These are phyloP conservation scores for Ascobolus immersus DNA, from an alignment of 495 filamentous ascomycete species.

Conservation along the genomic window DNA sequence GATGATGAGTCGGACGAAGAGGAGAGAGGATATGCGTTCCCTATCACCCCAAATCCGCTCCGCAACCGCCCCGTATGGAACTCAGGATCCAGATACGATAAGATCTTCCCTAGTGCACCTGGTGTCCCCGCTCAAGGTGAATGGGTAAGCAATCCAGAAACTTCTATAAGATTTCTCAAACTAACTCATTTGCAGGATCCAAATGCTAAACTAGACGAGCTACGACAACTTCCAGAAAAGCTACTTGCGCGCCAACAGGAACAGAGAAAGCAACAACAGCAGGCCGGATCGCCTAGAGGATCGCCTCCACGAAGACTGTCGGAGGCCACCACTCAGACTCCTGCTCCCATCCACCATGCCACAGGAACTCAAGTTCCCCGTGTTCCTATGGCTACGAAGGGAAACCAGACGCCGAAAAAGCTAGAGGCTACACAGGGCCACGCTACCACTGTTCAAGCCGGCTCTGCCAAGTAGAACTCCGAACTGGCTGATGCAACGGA, in stretches of 20 bases:
- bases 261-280: slow-evolving; percentile 9
- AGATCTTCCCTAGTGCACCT: slow-evolving; percentile 12
- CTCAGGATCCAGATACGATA: slow-evolving; percentile 4
- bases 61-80: slow-evolving; percentile 7
- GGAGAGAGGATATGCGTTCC: too few species aligned
- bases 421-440: slow-evolving; percentile 7
- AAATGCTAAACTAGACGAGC: slow-evolving; percentile 14
- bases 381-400: not conserved
- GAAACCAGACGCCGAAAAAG: slow-evolving; percentile 1
- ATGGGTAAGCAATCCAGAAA: slow-evolving; percentile 11
- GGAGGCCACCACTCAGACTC: not conserved
- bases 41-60: slow-evolving; percentile 12
- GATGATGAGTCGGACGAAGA: too few species aligned
- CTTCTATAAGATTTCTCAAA: slow-evolving; percentile 1
- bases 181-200: slow-evolving; percentile 14
- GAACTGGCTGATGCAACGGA: too few species aligned
- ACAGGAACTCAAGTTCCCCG: not conserved
- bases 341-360: not conserved
- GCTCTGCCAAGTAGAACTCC: too few species aligned
- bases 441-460: slow-evolving; percentile 2
- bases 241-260: slow-evolving; percentile 11
- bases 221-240: slow-evolving; percentile 12
- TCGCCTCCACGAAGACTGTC: slow-evolving; percentile 8
- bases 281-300: slow-evolving; percentile 8
- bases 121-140: slow-evolving; percentile 14